phyloP scores from a whole-genome alignment of 805 yeast genomes.

The Saccharomycopsis fibuligera region DNA sequence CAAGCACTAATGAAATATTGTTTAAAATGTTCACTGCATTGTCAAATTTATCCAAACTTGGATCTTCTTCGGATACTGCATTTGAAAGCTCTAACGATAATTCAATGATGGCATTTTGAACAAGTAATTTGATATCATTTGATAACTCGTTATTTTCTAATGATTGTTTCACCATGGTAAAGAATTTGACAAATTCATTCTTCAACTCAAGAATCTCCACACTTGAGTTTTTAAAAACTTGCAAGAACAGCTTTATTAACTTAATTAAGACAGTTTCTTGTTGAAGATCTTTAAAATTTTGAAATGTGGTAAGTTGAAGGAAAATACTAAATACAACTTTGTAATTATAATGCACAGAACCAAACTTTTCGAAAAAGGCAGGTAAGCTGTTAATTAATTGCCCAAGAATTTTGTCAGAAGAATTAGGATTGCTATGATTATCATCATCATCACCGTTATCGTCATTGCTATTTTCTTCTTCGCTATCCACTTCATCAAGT shows the following conservation, averaged over 20 bases:
- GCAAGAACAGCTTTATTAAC: slow-evolving; percentile 23
- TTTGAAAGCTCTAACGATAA: slow-evolving; percentile 14
- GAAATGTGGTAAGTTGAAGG: slow-evolving; percentile 12
- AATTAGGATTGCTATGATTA: slow-evolving; percentile 2
- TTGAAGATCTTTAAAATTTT: slow-evolving; percentile 3
- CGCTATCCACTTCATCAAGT: slow-evolving; percentile 12
- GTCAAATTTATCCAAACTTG: neutral
- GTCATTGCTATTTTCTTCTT: slow-evolving; percentile 24
- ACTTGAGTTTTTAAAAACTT: slow-evolving; percentile 23
- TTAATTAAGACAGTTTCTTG: slow-evolving; percentile 21
- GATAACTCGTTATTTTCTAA: slow-evolving; percentile 28
- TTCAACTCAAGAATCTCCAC: slow-evolving; percentile 5
- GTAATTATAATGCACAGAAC: slow-evolving; percentile 5
- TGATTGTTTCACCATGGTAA: slow-evolving; percentile 23
- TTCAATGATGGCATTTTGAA: slow-evolving; percentile 22
- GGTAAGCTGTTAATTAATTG: slow-evolving; percentile 19
- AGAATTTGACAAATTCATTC: slow-evolving; percentile 12
- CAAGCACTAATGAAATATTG: slow-evolving; percentile 5
- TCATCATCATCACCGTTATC: slow-evolving; percentile 27
- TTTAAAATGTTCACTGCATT: neutral
- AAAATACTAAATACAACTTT: slow-evolving; percentile 18
- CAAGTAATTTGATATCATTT: slow-evolving; percentile 23
- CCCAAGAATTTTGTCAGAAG: slow-evolving; percentile 15
- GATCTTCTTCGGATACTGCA: neutral
- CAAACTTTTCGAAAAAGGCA: slow-evolving; percentile 7